Evolutionary conservation across 306 rosid species (phyloP).

Genomic region (Vicia faba): DNA sequence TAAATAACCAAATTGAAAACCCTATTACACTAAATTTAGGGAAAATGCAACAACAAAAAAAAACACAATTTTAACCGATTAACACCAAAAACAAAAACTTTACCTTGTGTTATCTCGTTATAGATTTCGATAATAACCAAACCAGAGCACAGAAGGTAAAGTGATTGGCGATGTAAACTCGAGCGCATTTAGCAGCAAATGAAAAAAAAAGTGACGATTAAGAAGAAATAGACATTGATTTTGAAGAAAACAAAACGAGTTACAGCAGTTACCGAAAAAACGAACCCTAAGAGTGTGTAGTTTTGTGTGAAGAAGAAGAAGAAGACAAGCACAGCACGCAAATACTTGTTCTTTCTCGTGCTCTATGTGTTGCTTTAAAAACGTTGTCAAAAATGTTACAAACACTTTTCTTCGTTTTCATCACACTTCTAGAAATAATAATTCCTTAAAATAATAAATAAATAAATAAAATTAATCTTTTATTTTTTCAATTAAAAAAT

Average conservation of each 20-base stretch:
- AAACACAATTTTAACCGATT: not conserved
- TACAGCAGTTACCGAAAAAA: not conserved
- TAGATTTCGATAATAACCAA: not conserved
- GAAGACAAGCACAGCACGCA: not conserved
- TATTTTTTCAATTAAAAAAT: no score
- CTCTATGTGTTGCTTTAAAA: not conserved
- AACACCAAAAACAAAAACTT: not conserved
- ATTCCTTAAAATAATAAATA: no score
- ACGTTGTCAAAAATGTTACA: not conserved
- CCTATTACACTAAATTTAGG: not conserved
- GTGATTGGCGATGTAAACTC: not conserved
- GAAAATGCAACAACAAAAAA: conserved; percentile 9
- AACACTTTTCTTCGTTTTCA: no score
- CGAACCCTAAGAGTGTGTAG: not conserved
- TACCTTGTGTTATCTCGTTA: conserved; percentile 1
- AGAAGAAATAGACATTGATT: not conserved
- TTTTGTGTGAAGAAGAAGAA: not conserved
- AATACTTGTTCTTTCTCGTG: not conserved
- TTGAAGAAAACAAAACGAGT: not conserved
- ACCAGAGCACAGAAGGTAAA: not conserved
- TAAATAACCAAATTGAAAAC: not conserved
- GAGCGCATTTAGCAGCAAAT: not conserved
- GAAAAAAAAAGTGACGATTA: not conserved
- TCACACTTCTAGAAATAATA: no score
- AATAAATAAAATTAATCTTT: no score